These are phyloP conservation scores for Aureobasidium sp. DNA, from an alignment of 2,329 filamentous ascomycete genomes.

Conservation along the genomic window DNA sequence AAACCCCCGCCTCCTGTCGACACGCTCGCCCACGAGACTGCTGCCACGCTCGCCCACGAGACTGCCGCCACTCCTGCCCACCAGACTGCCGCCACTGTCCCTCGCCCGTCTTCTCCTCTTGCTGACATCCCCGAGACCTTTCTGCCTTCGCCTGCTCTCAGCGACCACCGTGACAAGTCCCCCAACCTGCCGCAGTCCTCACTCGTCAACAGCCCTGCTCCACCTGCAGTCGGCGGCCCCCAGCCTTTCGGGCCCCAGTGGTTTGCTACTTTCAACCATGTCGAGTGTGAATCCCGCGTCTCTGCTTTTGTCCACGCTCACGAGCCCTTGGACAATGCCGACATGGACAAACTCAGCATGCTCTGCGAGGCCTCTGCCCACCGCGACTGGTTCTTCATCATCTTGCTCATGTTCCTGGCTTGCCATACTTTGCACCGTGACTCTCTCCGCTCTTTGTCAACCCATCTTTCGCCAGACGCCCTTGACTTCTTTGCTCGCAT, in stretches of 20 bases:
- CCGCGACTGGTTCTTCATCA: constrained; percentile 11
- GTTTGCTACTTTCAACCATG: background rate
- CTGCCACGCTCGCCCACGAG: no score
- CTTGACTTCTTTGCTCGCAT: background rate
- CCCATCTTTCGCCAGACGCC: background rate
- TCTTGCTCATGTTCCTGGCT: constrained; percentile 1
- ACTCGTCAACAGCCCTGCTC: background rate
- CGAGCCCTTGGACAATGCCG: background rate
- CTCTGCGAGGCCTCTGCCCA: background rate
- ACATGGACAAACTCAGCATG: background rate
- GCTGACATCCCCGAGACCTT: background rate
- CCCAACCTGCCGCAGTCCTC: background rate
- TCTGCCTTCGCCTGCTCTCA: constrained; percentile 15
- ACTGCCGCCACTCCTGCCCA: no score
- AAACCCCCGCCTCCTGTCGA: background rate
- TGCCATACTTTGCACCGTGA: background rate
- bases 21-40: background rate
- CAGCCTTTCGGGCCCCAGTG: background rate
- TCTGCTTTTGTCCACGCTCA: background rate
- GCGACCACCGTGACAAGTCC: constrained; percentile 7
- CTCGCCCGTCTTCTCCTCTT: background rate
- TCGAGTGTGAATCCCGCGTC: background rate
- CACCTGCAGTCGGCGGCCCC: background rate
- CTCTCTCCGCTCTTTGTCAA: background rate
- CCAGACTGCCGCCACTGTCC: background rate